A percentile compares a stretch with the other conserved stretches of the same genome.
Evolutionary conservation across 1,284 basidiomycete species (phyloP).

Genomic region (Trametes polyzona): DNA sequence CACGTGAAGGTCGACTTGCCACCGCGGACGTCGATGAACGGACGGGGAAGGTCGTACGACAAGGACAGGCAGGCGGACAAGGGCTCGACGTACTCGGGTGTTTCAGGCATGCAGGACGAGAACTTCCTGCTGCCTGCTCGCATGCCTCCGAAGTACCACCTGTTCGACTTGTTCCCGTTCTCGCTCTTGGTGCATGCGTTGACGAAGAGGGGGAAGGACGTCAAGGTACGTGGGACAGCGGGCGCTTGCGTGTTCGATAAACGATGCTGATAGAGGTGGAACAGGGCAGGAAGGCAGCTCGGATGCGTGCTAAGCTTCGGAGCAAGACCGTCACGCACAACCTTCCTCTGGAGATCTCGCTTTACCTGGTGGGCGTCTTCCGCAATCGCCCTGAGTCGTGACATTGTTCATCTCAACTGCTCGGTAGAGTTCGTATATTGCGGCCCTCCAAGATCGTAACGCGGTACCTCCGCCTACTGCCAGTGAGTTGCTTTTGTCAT

Average conservation of each 20-base stretch:
- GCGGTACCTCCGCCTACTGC: slow-evolving; percentile 66
- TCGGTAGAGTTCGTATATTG: slow-evolving; percentile 66
- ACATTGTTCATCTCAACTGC: neutral
- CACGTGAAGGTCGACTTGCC: slow-evolving; percentile 21
- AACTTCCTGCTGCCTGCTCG: slow-evolving; percentile 58
- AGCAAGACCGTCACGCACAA: slow-evolving; percentile 60
- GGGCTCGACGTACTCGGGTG: slow-evolving; percentile 20
- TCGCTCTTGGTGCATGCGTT: slow-evolving; percentile 58
- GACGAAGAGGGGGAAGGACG: slow-evolving; percentile 48
- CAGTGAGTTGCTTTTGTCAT: slow-evolving; percentile 48
- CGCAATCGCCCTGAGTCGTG: neutral
- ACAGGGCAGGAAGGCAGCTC: slow-evolving; percentile 56
- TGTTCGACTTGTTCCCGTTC: slow-evolving; percentile 73
- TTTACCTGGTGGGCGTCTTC: slow-evolving; percentile 62
- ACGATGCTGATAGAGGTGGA: neutral
- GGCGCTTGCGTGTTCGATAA: too few relatives aligned
- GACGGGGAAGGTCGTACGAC: slow-evolving; percentile 11
- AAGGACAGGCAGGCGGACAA: slow-evolving; percentile 21
- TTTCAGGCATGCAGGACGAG: slow-evolving; percentile 36
- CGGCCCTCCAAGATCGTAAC: slow-evolving; percentile 63
- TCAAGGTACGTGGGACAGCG: slow-evolving; percentile 43
- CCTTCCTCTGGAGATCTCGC: slow-evolving; percentile 72
- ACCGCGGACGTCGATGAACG: slow-evolving; percentile 12
- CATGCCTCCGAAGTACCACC: slow-evolving; percentile 63
- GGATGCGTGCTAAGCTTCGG: slow-evolving; percentile 52